Conservation (phyloP, 441 rosid genomes). For the Pelargonium cotyledonis region DNA sequence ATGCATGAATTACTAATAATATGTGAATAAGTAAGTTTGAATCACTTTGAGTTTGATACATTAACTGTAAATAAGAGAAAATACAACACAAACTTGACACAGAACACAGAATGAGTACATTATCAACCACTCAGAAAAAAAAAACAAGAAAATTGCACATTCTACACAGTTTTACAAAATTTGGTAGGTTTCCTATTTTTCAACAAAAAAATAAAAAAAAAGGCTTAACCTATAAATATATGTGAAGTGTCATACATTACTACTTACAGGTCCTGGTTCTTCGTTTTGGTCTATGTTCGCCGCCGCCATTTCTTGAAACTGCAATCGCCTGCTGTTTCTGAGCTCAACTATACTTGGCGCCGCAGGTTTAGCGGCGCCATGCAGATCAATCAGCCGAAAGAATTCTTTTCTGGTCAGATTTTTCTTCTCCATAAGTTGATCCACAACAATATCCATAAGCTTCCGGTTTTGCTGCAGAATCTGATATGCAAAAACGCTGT, state of each 20-base stretch:
- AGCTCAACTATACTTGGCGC: conserved; percentile 64
- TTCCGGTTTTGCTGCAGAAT: conserved; percentile 47
- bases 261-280: conserved; percentile 21
- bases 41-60: too few relatives aligned
- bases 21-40: too few relatives aligned
- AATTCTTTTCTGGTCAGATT: conserved; percentile 78
- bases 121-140: too few relatives aligned
- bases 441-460: conserved; percentile 65
- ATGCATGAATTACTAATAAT: too few relatives aligned
- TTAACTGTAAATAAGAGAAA: too few relatives aligned
- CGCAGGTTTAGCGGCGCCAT: conserved; percentile 49
- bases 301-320: conserved; percentile 48
- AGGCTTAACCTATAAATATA: too few relatives aligned
- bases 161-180: too few relatives aligned
- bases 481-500: conserved; percentile 26
- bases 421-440: conserved; percentile 59
- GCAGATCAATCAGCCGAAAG: conserved; percentile 55
- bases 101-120: too few relatives aligned
- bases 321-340: conserved; percentile 50
- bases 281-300: conserved; percentile 21
- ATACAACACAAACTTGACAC: too few relatives aligned
- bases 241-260: conserved; percentile 20
- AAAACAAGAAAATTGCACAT: too few relatives aligned
- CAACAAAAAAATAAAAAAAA: too few relatives aligned
- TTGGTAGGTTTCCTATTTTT: too few relatives aligned